Evolutionary conservation across 805 yeast species (phyloP).

Genomic region (Huiozyma sinensis): DNA sequence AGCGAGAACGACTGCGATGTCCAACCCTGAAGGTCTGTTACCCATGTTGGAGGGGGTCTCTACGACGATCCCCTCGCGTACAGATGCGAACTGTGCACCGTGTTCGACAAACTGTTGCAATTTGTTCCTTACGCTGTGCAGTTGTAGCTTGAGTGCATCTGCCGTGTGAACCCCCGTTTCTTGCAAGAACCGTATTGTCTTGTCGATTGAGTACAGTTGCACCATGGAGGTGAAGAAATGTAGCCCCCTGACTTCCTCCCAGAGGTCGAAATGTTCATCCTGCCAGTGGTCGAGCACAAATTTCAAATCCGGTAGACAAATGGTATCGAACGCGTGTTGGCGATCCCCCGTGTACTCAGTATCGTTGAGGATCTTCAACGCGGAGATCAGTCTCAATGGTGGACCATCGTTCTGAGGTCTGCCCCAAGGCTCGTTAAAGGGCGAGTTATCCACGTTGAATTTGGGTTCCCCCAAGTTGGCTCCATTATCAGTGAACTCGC

Average conservation of each 20-base stretch:
- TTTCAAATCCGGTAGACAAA: slow-evolving; percentile 56
- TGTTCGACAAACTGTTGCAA: slow-evolving; percentile 16
- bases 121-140: slow-evolving; percentile 15
- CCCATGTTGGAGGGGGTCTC: slow-evolving; percentile 51
- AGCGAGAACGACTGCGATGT: slow-evolving; percentile 54
- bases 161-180: not conserved
- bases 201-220: slow-evolving; percentile 56
- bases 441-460: slow-evolving; percentile 52
- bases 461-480: slow-evolving; percentile 85
- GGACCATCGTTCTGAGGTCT: slow-evolving; percentile 96
- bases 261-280: slow-evolving; percentile 64
- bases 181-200: slow-evolving; percentile 19
- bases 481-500: slow-evolving; percentile 36
- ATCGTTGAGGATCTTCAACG: slow-evolving; percentile 39
- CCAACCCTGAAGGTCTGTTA: slow-evolving; percentile 55
- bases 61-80: slow-evolving; percentile 43
- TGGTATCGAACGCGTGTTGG: slow-evolving; percentile 6
- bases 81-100: slow-evolving; percentile 30
- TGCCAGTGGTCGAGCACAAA: slow-evolving; percentile 57
- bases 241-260: slow-evolving; percentile 76
- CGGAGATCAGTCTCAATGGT: slow-evolving; percentile 62
- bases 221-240: slow-evolving; percentile 75
- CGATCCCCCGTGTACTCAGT: no score
- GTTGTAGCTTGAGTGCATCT: not conserved
- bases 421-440: slow-evolving; percentile 72